Conservation (phyloP, 2,329 filamentous ascomycete genomes). For the Botrytis cinerea region DNA sequence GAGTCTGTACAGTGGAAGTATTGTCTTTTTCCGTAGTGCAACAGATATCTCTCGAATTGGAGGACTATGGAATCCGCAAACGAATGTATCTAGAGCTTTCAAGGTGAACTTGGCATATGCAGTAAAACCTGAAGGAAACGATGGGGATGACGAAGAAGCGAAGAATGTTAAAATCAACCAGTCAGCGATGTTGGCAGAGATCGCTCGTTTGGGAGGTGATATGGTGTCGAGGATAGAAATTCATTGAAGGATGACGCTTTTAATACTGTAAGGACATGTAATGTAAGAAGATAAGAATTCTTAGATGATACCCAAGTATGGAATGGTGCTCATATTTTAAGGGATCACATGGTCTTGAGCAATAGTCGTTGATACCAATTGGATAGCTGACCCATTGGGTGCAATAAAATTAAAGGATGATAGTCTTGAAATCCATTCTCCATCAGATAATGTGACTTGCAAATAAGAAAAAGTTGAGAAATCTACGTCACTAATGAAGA, state of each 20-base stretch:
- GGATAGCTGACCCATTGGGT: not conserved
- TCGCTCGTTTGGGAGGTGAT: constrained; percentile 66
- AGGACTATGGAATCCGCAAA: constrained; percentile 65
- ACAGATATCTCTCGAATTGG: constrained; percentile 58
- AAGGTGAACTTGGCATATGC: constrained; percentile 71
- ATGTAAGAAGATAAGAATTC: not conserved
- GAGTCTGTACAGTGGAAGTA: constrained; percentile 63
- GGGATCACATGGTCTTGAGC: not conserved
- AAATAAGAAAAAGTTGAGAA: not conserved
- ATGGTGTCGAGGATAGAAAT: constrained; percentile 68
- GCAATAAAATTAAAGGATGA: not conserved
- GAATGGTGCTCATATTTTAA: not conserved
- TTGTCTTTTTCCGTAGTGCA: constrained; percentile 79
- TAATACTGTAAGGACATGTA: not conserved
- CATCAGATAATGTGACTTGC: not conserved
- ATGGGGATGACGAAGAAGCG: constrained; percentile 44
- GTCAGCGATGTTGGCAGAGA: constrained; percentile 68
- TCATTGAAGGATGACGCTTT: constrained; percentile 3
- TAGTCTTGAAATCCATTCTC: not conserved
- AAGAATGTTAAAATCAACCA: constrained; percentile 64
- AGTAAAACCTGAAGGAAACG: constrained; percentile 47
- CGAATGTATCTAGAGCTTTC: constrained; percentile 53
- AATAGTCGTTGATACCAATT: not conserved
- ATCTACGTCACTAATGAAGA: not conserved
- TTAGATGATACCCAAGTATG: constrained; percentile 17